These are phyloP conservation scores for Aspergillus indologenus DNA, from an alignment of 495 filamentous ascomycete genomes.

Conservation along the genomic window DNA sequence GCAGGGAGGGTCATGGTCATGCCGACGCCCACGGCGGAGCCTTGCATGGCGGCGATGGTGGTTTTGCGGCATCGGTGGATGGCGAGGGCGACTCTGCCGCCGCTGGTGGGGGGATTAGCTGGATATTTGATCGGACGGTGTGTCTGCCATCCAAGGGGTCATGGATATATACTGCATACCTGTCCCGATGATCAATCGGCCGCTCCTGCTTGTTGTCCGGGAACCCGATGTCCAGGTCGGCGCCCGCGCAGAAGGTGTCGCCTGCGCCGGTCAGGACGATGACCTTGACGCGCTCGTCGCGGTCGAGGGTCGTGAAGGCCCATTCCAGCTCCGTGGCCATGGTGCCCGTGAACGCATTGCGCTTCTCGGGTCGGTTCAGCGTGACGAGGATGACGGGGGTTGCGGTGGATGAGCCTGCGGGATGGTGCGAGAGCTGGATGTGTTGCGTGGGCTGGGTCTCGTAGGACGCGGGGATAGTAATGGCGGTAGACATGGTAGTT, in stretches of 20 bases:
- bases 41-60: conserved; percentile 63
- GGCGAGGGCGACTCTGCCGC: conserved; percentile 50
- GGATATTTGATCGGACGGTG: too few relatives aligned
- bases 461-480: conserved; percentile 38
- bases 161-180: too few relatives aligned
- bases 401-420: conserved; percentile 39
- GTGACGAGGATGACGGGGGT: conserved; percentile 57
- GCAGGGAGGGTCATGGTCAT: conserved; percentile 67
- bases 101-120: conserved; percentile 18
- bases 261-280: conserved; percentile 59
- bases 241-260: conserved; percentile 63
- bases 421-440: conserved; percentile 54
- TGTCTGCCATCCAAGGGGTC: too few relatives aligned
- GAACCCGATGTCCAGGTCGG: conserved; percentile 58
- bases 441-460: conserved; percentile 45
- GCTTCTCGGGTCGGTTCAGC: conserved; percentile 55
- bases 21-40: conserved; percentile 62
- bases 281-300: conserved; percentile 54
- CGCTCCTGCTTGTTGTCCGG: conserved; percentile 23
- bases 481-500: neutral
- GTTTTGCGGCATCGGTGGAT: conserved; percentile 62
- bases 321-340: conserved; percentile 55
- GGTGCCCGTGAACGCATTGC: conserved; percentile 60
- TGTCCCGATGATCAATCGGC: conserved; percentile 44
- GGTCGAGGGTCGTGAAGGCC: conserved; percentile 53